Conservation (phyloP, 768 basidiomycete species). For the Hericium alpestre region DNA sequence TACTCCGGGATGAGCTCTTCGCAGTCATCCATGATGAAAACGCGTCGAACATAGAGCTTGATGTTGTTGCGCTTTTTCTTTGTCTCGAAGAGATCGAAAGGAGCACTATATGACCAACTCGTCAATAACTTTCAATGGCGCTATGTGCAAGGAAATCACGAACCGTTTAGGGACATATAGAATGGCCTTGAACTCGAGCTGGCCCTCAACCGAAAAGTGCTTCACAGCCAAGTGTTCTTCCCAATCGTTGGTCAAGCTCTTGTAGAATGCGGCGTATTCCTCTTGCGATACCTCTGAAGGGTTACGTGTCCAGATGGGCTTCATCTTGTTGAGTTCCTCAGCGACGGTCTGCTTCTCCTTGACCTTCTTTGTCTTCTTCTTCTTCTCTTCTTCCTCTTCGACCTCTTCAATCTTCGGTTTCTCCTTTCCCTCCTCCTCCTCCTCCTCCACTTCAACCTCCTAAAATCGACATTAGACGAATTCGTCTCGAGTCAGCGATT, state of each 20-base stretch:
- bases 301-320: slow-evolving; percentile 99
- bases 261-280: slow-evolving; percentile 96
- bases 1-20: slow-evolving; percentile 99
- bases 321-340: slow-evolving; percentile 99
- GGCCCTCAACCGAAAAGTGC: slow-evolving; percentile 99
- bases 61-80: slow-evolving; percentile 99
- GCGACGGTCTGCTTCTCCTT: slow-evolving; percentile 74
- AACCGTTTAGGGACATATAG: slow-evolving; percentile 94
- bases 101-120: slow-evolving; percentile 47
- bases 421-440: slow-evolving; percentile 66
- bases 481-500: background rate
- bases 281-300: slow-evolving; percentile 86
- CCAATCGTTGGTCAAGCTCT: slow-evolving; percentile 99
- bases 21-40: slow-evolving; percentile 99
- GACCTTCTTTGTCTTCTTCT: slow-evolving; percentile 18
- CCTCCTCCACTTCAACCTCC: slow-evolving; percentile 70
- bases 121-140: slow-evolving; percentile 8
- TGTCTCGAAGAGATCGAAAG: slow-evolving; percentile 98
- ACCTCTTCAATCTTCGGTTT: slow-evolving; percentile 66
- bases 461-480: slow-evolving; percentile 22
- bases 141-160: slow-evolving; percentile 11
- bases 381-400: slow-evolving; percentile 62
- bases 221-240: slow-evolving; percentile 99
- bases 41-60: slow-evolving; percentile 99
- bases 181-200: slow-evolving; percentile 99